Evolutionary conservation across 192 early-diverging fungal species (phyloP).

Genomic region (Gigaspora rosea): DNA sequence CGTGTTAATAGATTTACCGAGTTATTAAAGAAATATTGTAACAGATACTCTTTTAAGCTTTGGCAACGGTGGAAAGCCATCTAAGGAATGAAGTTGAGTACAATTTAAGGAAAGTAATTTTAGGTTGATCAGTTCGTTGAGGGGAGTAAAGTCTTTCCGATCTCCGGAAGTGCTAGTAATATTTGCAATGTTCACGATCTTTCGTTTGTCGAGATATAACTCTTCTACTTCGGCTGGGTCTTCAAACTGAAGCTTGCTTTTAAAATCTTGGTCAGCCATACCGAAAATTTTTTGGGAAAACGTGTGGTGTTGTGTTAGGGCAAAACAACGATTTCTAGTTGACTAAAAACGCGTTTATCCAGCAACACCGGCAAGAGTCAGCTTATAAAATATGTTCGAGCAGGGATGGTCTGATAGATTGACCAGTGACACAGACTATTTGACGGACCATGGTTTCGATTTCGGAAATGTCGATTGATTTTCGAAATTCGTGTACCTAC

Average conservation of each 20-base stretch:
- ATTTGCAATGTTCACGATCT: slow-evolving; percentile 21
- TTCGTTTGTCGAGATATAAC: slow-evolving; percentile 29
- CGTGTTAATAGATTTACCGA: background rate
- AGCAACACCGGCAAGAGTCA: too few species aligned
- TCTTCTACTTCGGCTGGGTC: slow-evolving; percentile 28
- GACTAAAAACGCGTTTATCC: too few species aligned
- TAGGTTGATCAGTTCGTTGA: slow-evolving; percentile 25
- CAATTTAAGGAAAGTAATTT: slow-evolving; percentile 10
- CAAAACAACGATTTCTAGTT: too few species aligned
- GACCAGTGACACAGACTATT: too few species aligned
- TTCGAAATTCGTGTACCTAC: too few species aligned
- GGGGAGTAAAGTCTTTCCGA: slow-evolving; percentile 24
- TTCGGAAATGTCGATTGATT: too few species aligned
- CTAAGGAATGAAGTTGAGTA: slow-evolving; percentile 17
- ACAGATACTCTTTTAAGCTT: slow-evolving; percentile 29
- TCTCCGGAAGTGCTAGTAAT: background rate
- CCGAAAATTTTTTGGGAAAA: too few species aligned
- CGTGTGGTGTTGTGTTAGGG: too few species aligned
- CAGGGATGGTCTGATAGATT: too few species aligned
- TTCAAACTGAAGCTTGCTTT: slow-evolving; percentile 28
- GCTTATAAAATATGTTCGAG: too few species aligned
- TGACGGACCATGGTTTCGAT: too few species aligned
- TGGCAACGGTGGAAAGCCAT: slow-evolving; percentile 33
- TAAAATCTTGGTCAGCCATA: slow-evolving; percentile 28
- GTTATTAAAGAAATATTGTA: background rate